These are phyloP conservation scores for Neurospora intermedia DNA, from an alignment of 495 filamentous ascomycete genomes.

Conservation along the genomic window DNA sequence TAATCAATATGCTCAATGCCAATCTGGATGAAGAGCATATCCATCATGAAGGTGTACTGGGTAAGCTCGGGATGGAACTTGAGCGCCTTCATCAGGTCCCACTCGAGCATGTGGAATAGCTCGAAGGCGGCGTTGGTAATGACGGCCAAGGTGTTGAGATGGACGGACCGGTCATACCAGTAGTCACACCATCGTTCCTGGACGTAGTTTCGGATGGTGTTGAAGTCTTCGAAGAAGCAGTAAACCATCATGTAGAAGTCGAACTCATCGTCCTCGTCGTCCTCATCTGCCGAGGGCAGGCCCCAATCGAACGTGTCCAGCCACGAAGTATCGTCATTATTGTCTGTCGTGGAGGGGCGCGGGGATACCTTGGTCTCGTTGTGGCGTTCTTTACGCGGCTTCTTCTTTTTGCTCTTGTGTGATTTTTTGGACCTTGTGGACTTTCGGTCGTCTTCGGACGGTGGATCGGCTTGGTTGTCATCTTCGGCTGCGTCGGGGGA, in stretches of 20 bases:
- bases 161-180: conserved; percentile 12
- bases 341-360: background rate
- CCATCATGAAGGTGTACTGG: conserved; percentile 16
- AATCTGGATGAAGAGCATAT: conserved; percentile 13
- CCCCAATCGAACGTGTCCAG: conserved; percentile 12
- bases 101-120: conserved; percentile 20
- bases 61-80: conserved; percentile 5
- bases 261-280: conserved; percentile 14
- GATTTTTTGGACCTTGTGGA: background rate
- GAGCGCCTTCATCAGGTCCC: conserved; percentile 12
- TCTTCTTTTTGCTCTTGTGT: conserved; percentile 16
- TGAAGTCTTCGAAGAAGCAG: conserved; percentile 26
- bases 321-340: conserved; percentile 1
- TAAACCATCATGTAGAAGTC: conserved; percentile 25
- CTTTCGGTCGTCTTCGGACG: conserved; percentile 1
- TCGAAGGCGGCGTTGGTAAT: conserved; percentile 25
- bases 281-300: background rate
- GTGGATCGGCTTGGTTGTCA: conserved; percentile 1
- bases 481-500: background rate
- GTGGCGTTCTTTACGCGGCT: conserved; percentile 6
- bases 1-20: conserved; percentile 21
- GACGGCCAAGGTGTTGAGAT: conserved; percentile 14
- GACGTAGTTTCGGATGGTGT: conserved; percentile 19
- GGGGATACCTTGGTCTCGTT: background rate
- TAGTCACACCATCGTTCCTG: conserved; percentile 21